Base-by-base conservation (phyloP, 345 rosid genomes). In the Zanthoxylum bungeanum region DNA sequence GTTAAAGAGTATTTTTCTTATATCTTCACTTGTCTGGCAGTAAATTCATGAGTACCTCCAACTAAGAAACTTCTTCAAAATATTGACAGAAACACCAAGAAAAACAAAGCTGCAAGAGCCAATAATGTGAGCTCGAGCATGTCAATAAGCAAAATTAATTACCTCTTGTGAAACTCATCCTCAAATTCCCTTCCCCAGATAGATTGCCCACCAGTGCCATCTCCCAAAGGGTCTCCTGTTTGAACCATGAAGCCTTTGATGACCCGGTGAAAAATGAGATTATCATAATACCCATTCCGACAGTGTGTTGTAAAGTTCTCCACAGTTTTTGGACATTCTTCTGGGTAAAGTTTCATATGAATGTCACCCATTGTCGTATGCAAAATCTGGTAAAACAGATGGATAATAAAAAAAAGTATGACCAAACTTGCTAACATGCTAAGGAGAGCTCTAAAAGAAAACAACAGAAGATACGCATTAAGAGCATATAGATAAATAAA, bases 161-260 rank as follows among this genome's bases (percentile, higher is more conserved):
- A 95, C 98, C 99, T 96, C 85, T 93, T 96, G 82, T 96, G 99
- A 79, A 96, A 93, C 84, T 96, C 99, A 44, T 93, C 99, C 83
- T 89, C 98, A 47, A 93, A 96, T 82, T 91, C 99, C 83, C 98
- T 89, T 62, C 99, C 99, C 99, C 99, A 93, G 44, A 96, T 93
- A 72, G 99, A 92, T 81, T 96, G 99, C 62, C 98, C 99, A 69
- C 98, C 99, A 55, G 98, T 96, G 60, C 99, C 99, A 82, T 96
- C 99, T 47, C 99, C 99, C 72, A 96, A 81, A 65, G 99, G 98
- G 75, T 96, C 99, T 68, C 99, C 99, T 25, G 98, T 89, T 74
- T 96, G 99, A 78, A 93, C 73, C 99, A 95, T 95, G 86, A 95
- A 95, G 70, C 99, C 99, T 78, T 81, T 93, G 83, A 96, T 93